Evolutionary conservation across 1,139 yeast species (phyloP).

Genomic region (Sugiyamaella xylanicola): DNA sequence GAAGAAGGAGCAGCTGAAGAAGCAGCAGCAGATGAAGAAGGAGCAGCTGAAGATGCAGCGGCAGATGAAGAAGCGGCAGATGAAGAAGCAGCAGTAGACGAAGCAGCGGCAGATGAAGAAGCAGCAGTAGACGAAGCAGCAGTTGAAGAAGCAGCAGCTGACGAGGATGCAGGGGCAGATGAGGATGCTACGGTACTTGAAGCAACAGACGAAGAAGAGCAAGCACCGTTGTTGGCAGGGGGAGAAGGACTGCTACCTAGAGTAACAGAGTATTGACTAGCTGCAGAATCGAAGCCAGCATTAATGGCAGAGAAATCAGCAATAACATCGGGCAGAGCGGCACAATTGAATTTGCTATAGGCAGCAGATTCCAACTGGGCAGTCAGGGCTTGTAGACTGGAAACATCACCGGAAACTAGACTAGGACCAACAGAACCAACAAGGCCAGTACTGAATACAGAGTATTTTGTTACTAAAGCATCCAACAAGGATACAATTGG

Average conservation of each 20-base stretch:
- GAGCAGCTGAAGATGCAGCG: constrained; percentile 15
- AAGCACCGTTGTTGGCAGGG: not conserved
- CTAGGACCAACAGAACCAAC: not conserved
- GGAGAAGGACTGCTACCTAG: constrained; percentile 1
- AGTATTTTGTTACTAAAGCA: not conserved
- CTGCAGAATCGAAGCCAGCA: constrained; percentile 15
- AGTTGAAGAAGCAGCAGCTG: constrained; percentile 6
- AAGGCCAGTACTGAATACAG: not conserved
- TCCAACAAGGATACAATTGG: not conserved
- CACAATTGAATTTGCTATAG: constrained; percentile 10
- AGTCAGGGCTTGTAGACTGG: constrained; percentile 10
- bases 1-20: constrained; percentile 9
- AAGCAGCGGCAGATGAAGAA: not conserved
- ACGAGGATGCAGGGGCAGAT: not conserved
- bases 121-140: constrained; percentile 12
- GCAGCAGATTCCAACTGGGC: constrained; percentile 10
- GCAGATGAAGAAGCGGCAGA: constrained; percentile 8
- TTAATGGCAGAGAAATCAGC: constrained; percentile 11
- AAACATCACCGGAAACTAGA: not conserved
- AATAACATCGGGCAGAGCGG: not conserved
- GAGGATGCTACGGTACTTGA: not conserved
- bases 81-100: constrained; percentile 1
- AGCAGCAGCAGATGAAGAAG: constrained; percentile 4
- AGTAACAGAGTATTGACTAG: constrained; percentile 8
- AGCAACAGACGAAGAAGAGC: constrained; percentile 4